Conservation (phyloP, 129 eudicot species). For the Tanacetum coccineum region DNA sequence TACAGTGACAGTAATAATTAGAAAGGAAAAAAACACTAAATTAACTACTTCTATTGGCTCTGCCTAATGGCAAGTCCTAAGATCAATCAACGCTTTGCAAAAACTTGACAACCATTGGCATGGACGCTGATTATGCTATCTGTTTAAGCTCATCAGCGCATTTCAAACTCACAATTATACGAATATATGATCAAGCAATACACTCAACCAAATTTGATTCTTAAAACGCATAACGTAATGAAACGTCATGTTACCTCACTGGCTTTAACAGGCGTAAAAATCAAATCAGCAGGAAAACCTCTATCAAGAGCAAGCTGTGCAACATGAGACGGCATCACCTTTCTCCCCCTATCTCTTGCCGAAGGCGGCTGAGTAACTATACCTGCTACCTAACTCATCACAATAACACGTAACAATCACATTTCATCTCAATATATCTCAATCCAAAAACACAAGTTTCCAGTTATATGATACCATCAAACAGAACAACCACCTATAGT, state of each 20-base stretch:
- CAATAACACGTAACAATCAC: slow-evolving; percentile 8
- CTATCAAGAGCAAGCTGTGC: slow-evolving; percentile 87
- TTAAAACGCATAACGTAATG: not conserved
- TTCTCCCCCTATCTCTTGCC: slow-evolving; percentile 78
- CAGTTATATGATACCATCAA: too few relatives aligned
- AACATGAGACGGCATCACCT: slow-evolving; percentile 88
- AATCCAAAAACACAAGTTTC: not conserved
- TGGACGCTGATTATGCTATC: not conserved
- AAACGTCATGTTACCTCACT: slow-evolving; percentile 54
- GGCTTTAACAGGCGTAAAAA: slow-evolving; percentile 82
- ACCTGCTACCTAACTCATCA: slow-evolving; percentile 57
- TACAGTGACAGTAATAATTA: too few relatives aligned
- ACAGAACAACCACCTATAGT: too few relatives aligned
- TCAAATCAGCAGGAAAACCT: slow-evolving; percentile 76
- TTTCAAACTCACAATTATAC: not conserved
- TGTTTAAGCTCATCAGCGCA: too few relatives aligned
- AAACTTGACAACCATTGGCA: not conserved
- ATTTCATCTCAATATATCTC: not conserved
- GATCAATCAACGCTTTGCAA: not conserved
- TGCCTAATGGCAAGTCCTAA: too few relatives aligned
- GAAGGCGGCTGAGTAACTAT: slow-evolving; percentile 97
- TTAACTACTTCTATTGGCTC: too few relatives aligned
- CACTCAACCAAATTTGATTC: not conserved
- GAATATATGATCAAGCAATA: not conserved
- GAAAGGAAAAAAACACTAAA: too few relatives aligned